Percentiles rank a stretch among this genome's conserved stretches.
These are phyloP conservation scores for Xylaria digitata DNA, from an alignment of 2,329 filamentous ascomycete genomes.

Conservation along the genomic window DNA sequence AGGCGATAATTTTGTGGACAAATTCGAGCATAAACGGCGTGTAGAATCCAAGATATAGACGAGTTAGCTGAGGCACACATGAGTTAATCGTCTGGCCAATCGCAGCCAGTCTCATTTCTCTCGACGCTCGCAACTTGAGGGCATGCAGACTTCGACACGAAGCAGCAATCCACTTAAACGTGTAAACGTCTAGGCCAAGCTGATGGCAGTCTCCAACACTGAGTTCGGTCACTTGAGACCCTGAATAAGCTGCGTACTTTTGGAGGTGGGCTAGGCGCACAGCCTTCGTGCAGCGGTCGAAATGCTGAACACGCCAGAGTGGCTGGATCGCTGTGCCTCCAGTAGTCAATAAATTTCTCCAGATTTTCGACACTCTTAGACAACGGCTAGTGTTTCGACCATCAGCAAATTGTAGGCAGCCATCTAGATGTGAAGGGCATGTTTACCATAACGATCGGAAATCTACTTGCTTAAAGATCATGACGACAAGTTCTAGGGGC, in stretches of 20 bases:
- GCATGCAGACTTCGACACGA: constrained; percentile 33
- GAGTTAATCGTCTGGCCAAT: not conserved
- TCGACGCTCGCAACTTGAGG: constrained; percentile 39
- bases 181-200: constrained; percentile 31
- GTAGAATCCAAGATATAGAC: constrained; percentile 39
- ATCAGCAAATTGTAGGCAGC: constrained; percentile 4
- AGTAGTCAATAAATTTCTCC: constrained; percentile 41
- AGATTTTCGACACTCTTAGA: constrained; percentile 45
- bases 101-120: not conserved
- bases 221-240: constrained; percentile 35
- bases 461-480: constrained; percentile 44
- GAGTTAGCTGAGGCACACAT: constrained; percentile 34
- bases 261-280: constrained; percentile 9
- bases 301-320: constrained; percentile 44
- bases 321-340: constrained; percentile 29
- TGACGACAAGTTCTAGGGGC: constrained; percentile 45
- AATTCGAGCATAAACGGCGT: constrained; percentile 12
- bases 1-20: constrained; percentile 34
- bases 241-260: constrained; percentile 30
- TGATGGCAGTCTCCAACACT: constrained; percentile 32
- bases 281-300: constrained; percentile 10
- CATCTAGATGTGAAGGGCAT: not conserved
- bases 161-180: constrained; percentile 22
- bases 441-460: constrained; percentile 44
- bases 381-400: constrained; percentile 38